Evolutionary conservation across 495 filamentous ascomycete genomes (phyloP), one percentile per base, ranked within the genome.

Genomic region (Penicillium cataractarum): DNA sequence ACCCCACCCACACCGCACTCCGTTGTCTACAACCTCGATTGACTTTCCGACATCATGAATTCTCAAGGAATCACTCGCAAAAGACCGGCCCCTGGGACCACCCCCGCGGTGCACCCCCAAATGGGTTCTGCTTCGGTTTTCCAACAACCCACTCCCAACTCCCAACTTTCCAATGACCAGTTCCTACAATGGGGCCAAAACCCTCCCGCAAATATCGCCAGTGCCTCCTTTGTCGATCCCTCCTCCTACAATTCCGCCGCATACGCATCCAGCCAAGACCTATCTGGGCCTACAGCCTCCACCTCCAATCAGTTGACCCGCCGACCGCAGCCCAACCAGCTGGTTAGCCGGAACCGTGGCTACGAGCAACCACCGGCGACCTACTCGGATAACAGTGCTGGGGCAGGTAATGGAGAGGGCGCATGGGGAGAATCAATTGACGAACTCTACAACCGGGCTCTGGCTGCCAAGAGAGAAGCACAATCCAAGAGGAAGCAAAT

Each of bases 401-500:
- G 78, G 65, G 51, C 35, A 39, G 62, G 57, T 5, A 65, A 74
- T 65, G 62, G 71, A 40, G 58, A 75, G 76, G 73, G 86, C 79
- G 75, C 83, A 80, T 78, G 90, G 80, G 73, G 71, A 24, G 76
- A 93, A 64, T 90, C 86, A 63, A 79, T 92, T 59, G 90, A 92
- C 54, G 81, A 90, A 32, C 83, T 97, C 9, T 91, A 94, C 69
- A 83, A 88, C 70, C 88, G 83, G 71, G 93, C 92, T 12, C 70
- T 85, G 62, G 74, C 84, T 50, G 93, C 92, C 17, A 96, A 94
- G 79, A 84, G 86, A 69, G 93, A 97, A 26, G 88, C 92, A 3
- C 88, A 91, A 76, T 80, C 88, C 3, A 96, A 97, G 71, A 79
- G 92, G 61, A 97, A 97, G 76, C 90, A 92, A 69, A 98, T 99